A percentile compares a stretch with the other conserved stretches of the same genome.
Conservation (phyloP, 23 red algal genomes). For the Gracilaria caudata region DNA sequence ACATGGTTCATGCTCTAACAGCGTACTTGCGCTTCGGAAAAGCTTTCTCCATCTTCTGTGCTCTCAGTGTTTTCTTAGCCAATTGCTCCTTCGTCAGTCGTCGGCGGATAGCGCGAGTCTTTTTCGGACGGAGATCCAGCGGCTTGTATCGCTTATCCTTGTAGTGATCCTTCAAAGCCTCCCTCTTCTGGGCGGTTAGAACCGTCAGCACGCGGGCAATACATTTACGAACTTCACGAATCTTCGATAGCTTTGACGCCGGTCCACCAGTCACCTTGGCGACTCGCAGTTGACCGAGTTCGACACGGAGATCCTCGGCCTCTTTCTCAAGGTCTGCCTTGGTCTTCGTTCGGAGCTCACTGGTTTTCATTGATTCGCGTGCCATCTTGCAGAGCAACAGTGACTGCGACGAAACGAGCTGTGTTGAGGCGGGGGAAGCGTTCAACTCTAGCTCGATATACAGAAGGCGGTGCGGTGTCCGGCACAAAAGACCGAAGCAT, state of each 20-base stretch:
- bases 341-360: constrained; percentile 72
- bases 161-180: constrained; percentile 81
- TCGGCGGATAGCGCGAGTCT: constrained; percentile 96
- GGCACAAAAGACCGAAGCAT: background rate
- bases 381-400: constrained; percentile 7
- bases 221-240: constrained; percentile 92
- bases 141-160: constrained; percentile 96
- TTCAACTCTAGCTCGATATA: too few species aligned
- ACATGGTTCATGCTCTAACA: constrained; percentile 63
- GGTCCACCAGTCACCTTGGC: constrained; percentile 90
- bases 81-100: constrained; percentile 86
- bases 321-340: constrained; percentile 86
- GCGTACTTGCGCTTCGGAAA: constrained; percentile 94
- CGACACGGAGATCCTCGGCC: constrained; percentile 82
- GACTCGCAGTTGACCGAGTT: constrained; percentile 91
- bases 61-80: constrained; percentile 65
- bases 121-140: constrained; percentile 96
- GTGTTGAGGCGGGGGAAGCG: background rate
- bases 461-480: too few species aligned
- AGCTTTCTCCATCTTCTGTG: constrained; percentile 82
- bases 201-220: constrained; percentile 96
- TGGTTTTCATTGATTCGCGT: constrained; percentile 63
- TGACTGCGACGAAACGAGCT: background rate
- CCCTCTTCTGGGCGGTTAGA: constrained; percentile 84
- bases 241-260: constrained; percentile 89